Percentiles rank a stretch among this genome's conserved stretches.
Conservation (phyloP, 129 eudicot genomes). For the Ambrosia artemisiifolia region DNA sequence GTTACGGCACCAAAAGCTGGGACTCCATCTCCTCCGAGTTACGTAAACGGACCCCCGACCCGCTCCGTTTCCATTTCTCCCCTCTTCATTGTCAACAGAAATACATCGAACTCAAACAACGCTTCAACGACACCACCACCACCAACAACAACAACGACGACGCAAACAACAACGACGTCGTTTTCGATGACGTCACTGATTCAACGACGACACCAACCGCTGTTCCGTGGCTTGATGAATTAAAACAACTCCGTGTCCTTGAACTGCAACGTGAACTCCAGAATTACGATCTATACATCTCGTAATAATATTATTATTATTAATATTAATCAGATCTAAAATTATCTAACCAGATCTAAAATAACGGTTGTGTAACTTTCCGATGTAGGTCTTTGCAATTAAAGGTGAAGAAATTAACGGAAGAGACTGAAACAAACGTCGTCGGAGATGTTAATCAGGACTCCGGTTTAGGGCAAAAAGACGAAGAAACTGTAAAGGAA, state of each 20-base stretch:
- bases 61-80: conserved; percentile 36
- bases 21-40: conserved; percentile 66
- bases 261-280: conserved; percentile 68
- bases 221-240: conserved; percentile 64
- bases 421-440: conserved; percentile 43
- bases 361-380: conserved; percentile 9
- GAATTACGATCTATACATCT: conserved; percentile 79
- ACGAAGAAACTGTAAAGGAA: conserved; percentile 26
- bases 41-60: conserved; percentile 39
- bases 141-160: no score
- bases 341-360: conserved; percentile 12
- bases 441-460: conserved; percentile 12
- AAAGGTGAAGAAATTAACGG: conserved; percentile 75
- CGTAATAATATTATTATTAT: conserved; percentile 39
- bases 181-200: conserved; percentile 22
- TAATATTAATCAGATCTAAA: not conserved
- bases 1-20: conserved; percentile 76
- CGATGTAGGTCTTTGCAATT: conserved; percentile 64
- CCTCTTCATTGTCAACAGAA: conserved; percentile 47
- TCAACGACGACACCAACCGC: not conserved
- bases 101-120: conserved; percentile 64
- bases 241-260: conserved; percentile 64
- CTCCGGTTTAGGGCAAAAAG: conserved; percentile 42
- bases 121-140: conserved; percentile 32
- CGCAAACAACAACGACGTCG: conserved; percentile 6